Evolutionary conservation across 805 yeast species (phyloP).

Genomic region (Saccharomycopsis selenospora): DNA sequence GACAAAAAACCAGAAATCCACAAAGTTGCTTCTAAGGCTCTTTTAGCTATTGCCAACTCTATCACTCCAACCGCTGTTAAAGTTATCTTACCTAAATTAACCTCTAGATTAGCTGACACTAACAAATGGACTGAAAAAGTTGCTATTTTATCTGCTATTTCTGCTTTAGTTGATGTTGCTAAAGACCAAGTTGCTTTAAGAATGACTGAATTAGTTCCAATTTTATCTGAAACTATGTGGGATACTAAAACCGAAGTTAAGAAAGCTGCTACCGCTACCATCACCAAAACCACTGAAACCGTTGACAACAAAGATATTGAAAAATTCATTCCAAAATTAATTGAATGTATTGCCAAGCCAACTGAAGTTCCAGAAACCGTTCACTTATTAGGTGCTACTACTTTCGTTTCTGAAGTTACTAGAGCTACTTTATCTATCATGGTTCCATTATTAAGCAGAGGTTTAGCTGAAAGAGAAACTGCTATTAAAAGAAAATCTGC

Average conservation of each 20-base stretch:
- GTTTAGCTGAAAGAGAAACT: constrained; percentile 99
- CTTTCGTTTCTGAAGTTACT: constrained; percentile 99
- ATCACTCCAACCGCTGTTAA: constrained; percentile 92
- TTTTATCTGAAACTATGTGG: constrained; percentile 99
- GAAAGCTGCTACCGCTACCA: constrained; percentile 91
- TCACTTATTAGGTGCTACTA: constrained; percentile 98
- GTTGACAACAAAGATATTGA: constrained; percentile 99
- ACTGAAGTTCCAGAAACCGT: constrained; percentile 98
- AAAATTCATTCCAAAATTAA: constrained; percentile 96
- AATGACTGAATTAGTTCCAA: constrained; percentile 99
- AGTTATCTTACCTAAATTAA: constrained; percentile 76
- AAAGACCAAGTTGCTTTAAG: constrained; percentile 94
- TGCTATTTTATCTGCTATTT: constrained; percentile 76
- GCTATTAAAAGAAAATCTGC: constrained; percentile 99
- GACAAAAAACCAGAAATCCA: constrained; percentile 79
- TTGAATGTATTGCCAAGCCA: constrained; percentile 95
- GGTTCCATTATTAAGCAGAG: constrained; percentile 98
- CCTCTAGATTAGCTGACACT: constrained; percentile 57
- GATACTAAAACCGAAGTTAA: constrained; percentile 98
- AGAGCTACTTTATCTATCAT: constrained; percentile 98
- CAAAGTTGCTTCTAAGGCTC: constrained; percentile 68
- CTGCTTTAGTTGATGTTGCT: constrained; percentile 87
- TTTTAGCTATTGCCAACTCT: constrained; percentile 68
- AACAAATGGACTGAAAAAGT: constrained; percentile 98
- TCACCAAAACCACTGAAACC: constrained; percentile 94